Conservation (phyloP, 495 filamentous ascomycete species). For the Aspergillus haitiensis region DNA sequence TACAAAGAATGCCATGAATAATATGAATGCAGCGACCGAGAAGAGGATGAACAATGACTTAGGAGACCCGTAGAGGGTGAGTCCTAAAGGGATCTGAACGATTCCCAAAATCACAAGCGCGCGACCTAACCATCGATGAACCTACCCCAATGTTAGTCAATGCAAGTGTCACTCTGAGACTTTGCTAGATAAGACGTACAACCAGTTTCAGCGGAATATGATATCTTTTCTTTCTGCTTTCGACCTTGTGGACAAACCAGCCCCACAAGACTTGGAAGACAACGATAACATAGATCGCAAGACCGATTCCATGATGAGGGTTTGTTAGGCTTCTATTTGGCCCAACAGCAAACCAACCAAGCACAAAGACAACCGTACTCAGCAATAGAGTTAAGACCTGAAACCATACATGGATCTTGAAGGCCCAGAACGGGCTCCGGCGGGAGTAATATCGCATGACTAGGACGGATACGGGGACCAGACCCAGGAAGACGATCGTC, state of each 20-base stretch:
- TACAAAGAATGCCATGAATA: constrained; percentile 70
- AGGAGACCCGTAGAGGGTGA: constrained; percentile 91
- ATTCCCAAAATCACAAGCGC: constrained; percentile 75
- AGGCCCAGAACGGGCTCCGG: constrained; percentile 60
- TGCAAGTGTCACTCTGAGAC: neutral
- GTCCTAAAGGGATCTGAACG: constrained; percentile 82
- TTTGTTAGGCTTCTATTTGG: constrained; percentile 78
- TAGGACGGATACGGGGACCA: constrained; percentile 78
- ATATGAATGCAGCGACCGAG: constrained; percentile 65
- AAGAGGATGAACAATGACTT: constrained; percentile 81
- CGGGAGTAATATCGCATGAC: constrained; percentile 71
- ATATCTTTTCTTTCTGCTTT: constrained; percentile 57
- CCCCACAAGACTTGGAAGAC: constrained; percentile 80
- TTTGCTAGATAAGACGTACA: constrained; percentile 44
- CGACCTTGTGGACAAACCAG: constrained; percentile 62
- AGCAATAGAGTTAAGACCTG: constrained; percentile 76
- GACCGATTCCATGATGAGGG: constrained; percentile 91
- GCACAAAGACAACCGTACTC: constrained; percentile 68
- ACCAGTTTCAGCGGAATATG: constrained; percentile 69
- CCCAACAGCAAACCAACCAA: constrained; percentile 80
- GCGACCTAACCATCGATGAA: constrained; percentile 87
- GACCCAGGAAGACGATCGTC: constrained; percentile 80
- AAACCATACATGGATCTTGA: constrained; percentile 81
- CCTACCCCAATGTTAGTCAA: constrained; percentile 33
- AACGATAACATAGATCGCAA: constrained; percentile 83